Evolutionary conservation across 805 yeast species (phyloP).

Genomic region (Myxozyma kluyveri): DNA sequence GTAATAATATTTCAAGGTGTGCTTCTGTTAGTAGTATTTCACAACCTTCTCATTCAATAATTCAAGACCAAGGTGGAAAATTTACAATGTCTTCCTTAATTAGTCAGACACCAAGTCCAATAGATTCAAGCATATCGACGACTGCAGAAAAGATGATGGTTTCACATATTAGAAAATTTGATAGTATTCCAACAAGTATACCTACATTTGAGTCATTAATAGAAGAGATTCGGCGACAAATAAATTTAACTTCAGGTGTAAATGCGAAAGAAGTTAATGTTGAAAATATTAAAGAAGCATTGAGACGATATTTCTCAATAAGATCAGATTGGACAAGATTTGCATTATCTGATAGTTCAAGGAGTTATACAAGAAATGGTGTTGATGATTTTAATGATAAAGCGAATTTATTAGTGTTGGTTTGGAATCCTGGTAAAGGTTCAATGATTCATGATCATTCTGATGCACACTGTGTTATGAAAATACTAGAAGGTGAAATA

Average conservation of each 20-base stretch:
- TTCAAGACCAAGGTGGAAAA: too few relatives aligned
- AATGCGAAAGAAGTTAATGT: constrained; percentile 53
- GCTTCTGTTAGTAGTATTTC: too few relatives aligned
- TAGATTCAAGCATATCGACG: too few relatives aligned
- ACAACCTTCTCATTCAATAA: too few relatives aligned
- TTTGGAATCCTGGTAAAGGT: constrained; percentile 66
- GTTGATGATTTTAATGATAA: constrained; percentile 66
- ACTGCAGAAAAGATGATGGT: too few relatives aligned
- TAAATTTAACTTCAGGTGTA: constrained; percentile 42
- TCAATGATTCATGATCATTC: constrained; percentile 75
- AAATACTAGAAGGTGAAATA: constrained; percentile 58
- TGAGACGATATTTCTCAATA: constrained; percentile 50
- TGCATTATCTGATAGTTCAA: constrained; percentile 52
- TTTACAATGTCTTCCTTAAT: too few relatives aligned
- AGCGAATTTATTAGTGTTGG: constrained; percentile 65
- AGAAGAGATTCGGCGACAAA: constrained; percentile 37
- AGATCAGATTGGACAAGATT: constrained; percentile 57
- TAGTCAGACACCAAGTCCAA: too few relatives aligned
- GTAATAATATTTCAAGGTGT: too few relatives aligned
- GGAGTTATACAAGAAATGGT: constrained; percentile 63
- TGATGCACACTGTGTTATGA: constrained; percentile 72
- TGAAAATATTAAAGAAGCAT: constrained; percentile 43
- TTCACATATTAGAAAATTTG: too few relatives aligned
- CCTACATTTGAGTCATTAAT: constrained; percentile 38
- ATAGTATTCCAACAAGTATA: constrained; percentile 6